Conservation (phyloP, 192 early-diverging fungal genomes). For the Entomortierella parvispora region DNA sequence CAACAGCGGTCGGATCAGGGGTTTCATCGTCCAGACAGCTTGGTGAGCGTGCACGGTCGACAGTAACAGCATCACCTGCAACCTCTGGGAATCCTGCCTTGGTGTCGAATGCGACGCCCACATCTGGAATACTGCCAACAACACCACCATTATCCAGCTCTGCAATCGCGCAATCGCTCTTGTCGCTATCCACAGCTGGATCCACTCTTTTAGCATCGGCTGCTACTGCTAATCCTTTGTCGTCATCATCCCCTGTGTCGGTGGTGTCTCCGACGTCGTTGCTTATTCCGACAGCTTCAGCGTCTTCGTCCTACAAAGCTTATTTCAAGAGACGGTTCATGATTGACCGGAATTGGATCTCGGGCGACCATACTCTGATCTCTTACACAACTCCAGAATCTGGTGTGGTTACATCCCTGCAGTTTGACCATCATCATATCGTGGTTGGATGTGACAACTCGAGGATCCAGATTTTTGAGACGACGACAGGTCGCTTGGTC, state of each 20-base stretch:
- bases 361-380: conserved; percentile 55
- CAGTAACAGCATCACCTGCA: too few relatives aligned
- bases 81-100: too few relatives aligned
- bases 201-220: too few relatives aligned
- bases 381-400: conserved; percentile 54
- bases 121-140: too few relatives aligned
- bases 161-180: conserved; percentile 45
- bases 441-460: conserved; percentile 95
- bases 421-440: conserved; percentile 93
- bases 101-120: too few relatives aligned
- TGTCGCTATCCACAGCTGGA: conserved; percentile 24
- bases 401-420: conserved; percentile 92
- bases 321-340: conserved; percentile 64
- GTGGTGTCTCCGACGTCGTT: conserved; percentile 1
- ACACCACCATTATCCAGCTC: conserved; percentile 13
- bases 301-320: conserved; percentile 57
- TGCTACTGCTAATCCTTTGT: conserved; percentile 42
- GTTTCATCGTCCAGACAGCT: too few relatives aligned
- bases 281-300: conserved; percentile 29
- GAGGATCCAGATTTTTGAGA: conserved; percentile 93
- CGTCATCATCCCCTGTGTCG: not conserved
- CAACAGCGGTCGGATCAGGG: too few relatives aligned
- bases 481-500: conserved; percentile 73
- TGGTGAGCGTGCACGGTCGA: too few relatives aligned
- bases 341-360: conserved; percentile 63